Percentiles rank a stretch among this genome's conserved stretches.
Conservation (phyloP, 2,329 filamentous ascomycete species). For the Fusarium sp. region DNA sequence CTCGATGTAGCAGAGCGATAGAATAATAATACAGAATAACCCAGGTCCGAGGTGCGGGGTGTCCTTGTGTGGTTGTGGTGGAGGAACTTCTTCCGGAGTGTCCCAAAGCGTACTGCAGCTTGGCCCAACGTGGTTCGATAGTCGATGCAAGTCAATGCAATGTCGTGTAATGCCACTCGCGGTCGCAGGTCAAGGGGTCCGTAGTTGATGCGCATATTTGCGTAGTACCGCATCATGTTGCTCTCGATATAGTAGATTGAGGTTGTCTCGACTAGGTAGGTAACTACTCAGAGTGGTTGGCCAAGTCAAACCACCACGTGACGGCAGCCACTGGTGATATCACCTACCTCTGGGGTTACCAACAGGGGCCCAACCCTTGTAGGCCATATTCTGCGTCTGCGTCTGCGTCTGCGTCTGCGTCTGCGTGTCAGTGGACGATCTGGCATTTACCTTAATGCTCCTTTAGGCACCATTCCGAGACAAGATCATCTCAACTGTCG, state of each 20-base stretch:
- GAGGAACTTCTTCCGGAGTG: constrained; percentile 40
- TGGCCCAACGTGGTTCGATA: constrained; percentile 30
- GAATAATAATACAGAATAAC: constrained; percentile 1
- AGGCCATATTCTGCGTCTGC: constrained; percentile 1
- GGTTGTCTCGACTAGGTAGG: constrained; percentile 1
- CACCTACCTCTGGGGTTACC: background rate
- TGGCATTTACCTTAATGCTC: background rate
- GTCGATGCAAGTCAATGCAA: constrained; percentile 14
- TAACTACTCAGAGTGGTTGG: background rate
- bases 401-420: background rate
- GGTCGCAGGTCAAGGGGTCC: constrained; percentile 12
- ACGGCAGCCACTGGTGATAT: constrained; percentile 6
- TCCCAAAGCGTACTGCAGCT: constrained; percentile 36
- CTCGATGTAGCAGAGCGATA: constrained; percentile 5
- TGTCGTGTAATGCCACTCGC: background rate
- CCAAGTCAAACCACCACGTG: constrained; percentile 22
- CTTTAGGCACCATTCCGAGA: constrained; percentile 2
- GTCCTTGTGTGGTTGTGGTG: constrained; percentile 26
- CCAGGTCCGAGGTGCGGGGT: constrained; percentile 37
- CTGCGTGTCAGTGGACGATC: background rate
- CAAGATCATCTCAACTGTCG: constrained; percentile 4
- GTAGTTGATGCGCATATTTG: constrained; percentile 15
- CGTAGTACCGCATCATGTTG: constrained; percentile 7
- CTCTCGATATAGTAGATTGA: constrained; percentile 5
- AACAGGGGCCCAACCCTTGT: background rate